Percentiles rank a stretch among this genome's conserved stretches.
Conservation (phyloP, 331 rosid genomes). For the Pyrus hybrid region DNA sequence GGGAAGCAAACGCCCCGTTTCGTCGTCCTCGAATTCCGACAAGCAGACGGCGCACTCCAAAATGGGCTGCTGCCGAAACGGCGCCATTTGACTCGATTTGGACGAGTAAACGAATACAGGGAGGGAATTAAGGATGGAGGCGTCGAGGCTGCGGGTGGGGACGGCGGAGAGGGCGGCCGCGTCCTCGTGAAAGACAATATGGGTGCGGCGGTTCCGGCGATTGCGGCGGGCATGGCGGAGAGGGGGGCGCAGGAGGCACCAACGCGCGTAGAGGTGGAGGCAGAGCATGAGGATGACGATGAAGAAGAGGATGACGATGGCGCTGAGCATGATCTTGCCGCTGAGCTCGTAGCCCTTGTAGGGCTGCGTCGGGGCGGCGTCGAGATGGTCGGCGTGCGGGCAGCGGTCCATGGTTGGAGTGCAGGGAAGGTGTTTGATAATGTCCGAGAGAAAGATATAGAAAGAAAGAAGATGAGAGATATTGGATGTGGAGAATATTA, state of each 20-base stretch:
- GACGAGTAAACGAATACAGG: conserved; percentile 52
- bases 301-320: conserved; percentile 55
- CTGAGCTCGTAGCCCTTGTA: conserved; percentile 27
- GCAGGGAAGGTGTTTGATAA: background rate
- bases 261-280: conserved; percentile 81
- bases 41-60: conserved; percentile 76
- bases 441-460: background rate
- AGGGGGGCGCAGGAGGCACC: conserved; percentile 54
- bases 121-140: conserved; percentile 37
- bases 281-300: conserved; percentile 54
- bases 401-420: background rate
- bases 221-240: conserved; percentile 39
- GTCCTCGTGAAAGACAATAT: conserved; percentile 38
- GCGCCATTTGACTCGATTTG: conserved; percentile 6
- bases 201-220: conserved; percentile 10
- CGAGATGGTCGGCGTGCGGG: background rate
- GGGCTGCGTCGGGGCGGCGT: no score
- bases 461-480: background rate
- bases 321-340: conserved; percentile 72
- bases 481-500: background rate
- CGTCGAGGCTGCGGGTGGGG: conserved; percentile 41
- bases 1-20: conserved; percentile 62
- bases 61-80: background rate
- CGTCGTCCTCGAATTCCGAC: conserved; percentile 61
- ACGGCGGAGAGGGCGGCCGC: background rate